Conservation (phyloP, 1,284 basidiomycete species). For the Phellopilus nigrolimitatus region DNA sequence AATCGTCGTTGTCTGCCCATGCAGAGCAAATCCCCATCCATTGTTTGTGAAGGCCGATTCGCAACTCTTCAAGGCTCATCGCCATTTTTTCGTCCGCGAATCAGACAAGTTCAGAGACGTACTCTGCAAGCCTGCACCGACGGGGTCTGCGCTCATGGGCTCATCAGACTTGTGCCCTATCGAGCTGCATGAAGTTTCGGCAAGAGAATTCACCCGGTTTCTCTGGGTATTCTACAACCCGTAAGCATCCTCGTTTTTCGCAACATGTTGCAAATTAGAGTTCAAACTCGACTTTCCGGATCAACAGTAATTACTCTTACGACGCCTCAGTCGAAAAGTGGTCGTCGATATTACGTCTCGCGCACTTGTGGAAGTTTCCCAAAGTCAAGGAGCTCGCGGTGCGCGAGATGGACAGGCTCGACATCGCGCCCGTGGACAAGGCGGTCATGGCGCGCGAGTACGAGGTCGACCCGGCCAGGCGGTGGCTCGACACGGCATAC, state of each 20-base stretch:
- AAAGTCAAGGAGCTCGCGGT: slow-evolving; percentile 39
- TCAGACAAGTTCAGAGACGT: slow-evolving; percentile 42
- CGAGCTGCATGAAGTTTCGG: slow-evolving; percentile 42
- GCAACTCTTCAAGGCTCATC: slow-evolving; percentile 51
- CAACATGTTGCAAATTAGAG: neutral
- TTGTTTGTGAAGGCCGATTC: slow-evolving; percentile 38
- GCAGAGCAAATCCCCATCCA: neutral
- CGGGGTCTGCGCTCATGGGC: slow-evolving; percentile 40
- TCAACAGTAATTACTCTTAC: slow-evolving; percentile 44
- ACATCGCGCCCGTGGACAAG: slow-evolving; percentile 54
- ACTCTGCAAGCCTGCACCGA: slow-evolving; percentile 24
- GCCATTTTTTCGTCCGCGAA: slow-evolving; percentile 62
- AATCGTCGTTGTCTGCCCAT: neutral
- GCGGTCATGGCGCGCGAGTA: slow-evolving; percentile 54
- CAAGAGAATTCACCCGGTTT: slow-evolving; percentile 50
- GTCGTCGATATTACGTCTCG: slow-evolving; percentile 22
- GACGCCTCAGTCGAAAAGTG: slow-evolving; percentile 14
- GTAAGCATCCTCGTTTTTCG: slow-evolving; percentile 34
- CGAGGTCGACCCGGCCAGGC: slow-evolving; percentile 44
- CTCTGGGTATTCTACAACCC: slow-evolving; percentile 69
- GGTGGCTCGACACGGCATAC: slow-evolving; percentile 33
- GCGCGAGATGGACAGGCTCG: slow-evolving; percentile 55
- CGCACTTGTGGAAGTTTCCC: slow-evolving; percentile 22
- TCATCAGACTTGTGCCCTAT: slow-evolving; percentile 46
- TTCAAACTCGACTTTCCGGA: neutral